Percentiles rank a stretch among this genome's conserved stretches.
These are phyloP conservation scores for Colletotrichum sp. DNA, from an alignment of 2,329 filamentous ascomycete species.

Conservation along the genomic window DNA sequence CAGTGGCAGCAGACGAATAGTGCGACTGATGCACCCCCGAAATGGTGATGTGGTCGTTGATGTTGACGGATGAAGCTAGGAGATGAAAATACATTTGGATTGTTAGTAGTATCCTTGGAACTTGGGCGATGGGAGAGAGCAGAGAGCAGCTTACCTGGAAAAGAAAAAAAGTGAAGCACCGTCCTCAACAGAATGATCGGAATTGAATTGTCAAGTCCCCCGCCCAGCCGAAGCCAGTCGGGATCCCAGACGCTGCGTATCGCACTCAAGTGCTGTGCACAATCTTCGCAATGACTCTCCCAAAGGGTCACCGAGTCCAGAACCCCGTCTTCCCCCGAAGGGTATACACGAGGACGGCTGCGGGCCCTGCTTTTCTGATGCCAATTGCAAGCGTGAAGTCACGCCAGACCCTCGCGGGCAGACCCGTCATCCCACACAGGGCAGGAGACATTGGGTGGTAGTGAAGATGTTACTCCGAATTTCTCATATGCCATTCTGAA, in stretches of 20 bases:
- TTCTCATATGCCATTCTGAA: constrained; percentile 81
- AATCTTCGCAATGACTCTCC: constrained; percentile 94
- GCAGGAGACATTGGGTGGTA: constrained; percentile 46
- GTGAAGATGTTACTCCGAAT: constrained; percentile 96
- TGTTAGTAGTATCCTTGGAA: constrained; percentile 22
- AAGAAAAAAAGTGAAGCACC: constrained; percentile 55
- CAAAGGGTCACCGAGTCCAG: constrained; percentile 65
- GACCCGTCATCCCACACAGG: constrained; percentile 53
- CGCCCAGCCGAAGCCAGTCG: constrained; percentile 26
- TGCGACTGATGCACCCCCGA: too few relatives aligned
- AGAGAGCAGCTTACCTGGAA: constrained; percentile 12
- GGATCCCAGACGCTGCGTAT: constrained; percentile 80
- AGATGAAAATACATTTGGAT: neutral
- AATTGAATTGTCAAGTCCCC: constrained; percentile 76
- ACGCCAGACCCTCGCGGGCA: constrained; percentile 89
- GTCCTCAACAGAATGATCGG: constrained; percentile 88
- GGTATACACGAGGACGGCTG: constrained; percentile 29
- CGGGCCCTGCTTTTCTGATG: constrained; percentile 87
- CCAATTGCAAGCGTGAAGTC: constrained; percentile 82
- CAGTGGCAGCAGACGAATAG: neutral
- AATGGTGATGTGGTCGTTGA: neutral
- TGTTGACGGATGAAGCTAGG: neutral
- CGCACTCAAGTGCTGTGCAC: constrained; percentile 91
- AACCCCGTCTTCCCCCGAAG: constrained; percentile 32
- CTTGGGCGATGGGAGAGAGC: neutral